Evolutionary conservation across 805 yeast genomes (phyloP).

Genomic region (Ogataea kodamae): DNA sequence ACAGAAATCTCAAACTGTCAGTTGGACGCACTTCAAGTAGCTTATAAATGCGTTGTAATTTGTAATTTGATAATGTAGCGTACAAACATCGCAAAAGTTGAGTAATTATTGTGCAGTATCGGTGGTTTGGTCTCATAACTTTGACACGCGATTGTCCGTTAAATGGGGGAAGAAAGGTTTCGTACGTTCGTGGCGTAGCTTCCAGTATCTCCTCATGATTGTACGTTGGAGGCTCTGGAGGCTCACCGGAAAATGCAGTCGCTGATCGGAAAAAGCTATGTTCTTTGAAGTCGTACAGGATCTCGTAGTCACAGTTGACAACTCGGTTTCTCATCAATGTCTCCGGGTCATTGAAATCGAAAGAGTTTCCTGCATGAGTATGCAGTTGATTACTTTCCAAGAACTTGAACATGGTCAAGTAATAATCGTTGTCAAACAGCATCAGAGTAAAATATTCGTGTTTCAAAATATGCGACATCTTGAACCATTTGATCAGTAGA

Average conservation of each 20-base stretch:
- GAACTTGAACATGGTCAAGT: conserved; percentile 35
- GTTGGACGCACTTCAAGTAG: conserved; percentile 63
- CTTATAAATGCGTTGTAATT: conserved; percentile 69
- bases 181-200: conserved; percentile 10
- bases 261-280: conserved; percentile 27
- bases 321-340: conserved; percentile 27
- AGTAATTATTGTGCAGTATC: conserved; percentile 45
- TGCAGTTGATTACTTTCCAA: conserved; percentile 30
- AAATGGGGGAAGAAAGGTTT: conserved; percentile 28
- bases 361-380: conserved; percentile 24
- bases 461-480: conserved; percentile 71
- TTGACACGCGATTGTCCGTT: conserved; percentile 25
- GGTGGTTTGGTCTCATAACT: conserved; percentile 28
- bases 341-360: conserved; percentile 28
- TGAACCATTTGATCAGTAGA: conserved; percentile 71
- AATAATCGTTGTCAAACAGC: conserved; percentile 68
- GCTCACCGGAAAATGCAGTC: conserved; percentile 11
- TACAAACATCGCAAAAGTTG: conserved; percentile 56
- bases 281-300: conserved; percentile 25
- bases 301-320: conserved; percentile 32
- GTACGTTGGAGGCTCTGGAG: conserved; percentile 9
- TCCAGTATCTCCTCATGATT: conserved; percentile 20
- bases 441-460: conserved; percentile 69
- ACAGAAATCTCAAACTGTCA: conserved; percentile 52
- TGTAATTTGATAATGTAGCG: conserved; percentile 52